phyloP scores from a whole-genome alignment of 495 filamentous ascomycete species.

The Penicillium antarcticum region DNA sequence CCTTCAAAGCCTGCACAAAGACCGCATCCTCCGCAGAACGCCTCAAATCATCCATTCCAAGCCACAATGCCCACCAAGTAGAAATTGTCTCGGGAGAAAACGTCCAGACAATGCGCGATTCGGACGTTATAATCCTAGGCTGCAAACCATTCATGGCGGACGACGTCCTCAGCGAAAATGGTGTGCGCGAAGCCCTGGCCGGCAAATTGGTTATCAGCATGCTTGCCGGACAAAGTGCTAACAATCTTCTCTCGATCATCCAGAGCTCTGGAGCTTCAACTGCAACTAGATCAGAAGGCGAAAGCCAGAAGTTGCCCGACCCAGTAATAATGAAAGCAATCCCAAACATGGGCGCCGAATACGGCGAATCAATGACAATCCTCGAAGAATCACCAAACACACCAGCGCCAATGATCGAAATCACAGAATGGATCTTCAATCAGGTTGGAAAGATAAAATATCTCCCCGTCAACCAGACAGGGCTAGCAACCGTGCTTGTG shows the following conservation, averaged over 20 bases:
- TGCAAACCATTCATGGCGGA: constrained; percentile 37
- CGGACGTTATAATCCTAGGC: constrained; percentile 32
- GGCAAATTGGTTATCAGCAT: constrained; percentile 85
- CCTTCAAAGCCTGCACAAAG: constrained; percentile 31
- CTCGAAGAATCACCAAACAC: constrained; percentile 19
- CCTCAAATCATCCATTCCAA: constrained; percentile 9
- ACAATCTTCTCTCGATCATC: constrained; percentile 60
- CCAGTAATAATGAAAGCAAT: constrained; percentile 32
- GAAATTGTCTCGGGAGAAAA: constrained; percentile 18
- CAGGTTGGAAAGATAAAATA: constrained; percentile 33
- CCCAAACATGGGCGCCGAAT: constrained; percentile 34
- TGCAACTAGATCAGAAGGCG: constrained; percentile 1
- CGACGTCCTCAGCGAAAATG: constrained; percentile 24
- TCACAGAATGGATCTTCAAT: constrained; percentile 24
- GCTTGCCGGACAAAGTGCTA: constrained; percentile 71
- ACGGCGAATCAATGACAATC: constrained; percentile 34
- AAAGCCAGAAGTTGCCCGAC: not conserved
- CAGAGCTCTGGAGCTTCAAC: constrained; percentile 34
- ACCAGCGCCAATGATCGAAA: constrained; percentile 9
- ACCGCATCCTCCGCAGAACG: constrained; percentile 22
- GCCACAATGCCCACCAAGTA: constrained; percentile 9
- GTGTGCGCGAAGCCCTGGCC: constrained; percentile 37
- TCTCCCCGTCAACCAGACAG: constrained; percentile 23
- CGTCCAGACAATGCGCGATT: constrained; percentile 22
- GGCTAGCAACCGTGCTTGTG: constrained; percentile 29